Evolutionary conservation across 768 basidiomycete species (phyloP).

Genomic region (Phlebiopsis flavidoalba): DNA sequence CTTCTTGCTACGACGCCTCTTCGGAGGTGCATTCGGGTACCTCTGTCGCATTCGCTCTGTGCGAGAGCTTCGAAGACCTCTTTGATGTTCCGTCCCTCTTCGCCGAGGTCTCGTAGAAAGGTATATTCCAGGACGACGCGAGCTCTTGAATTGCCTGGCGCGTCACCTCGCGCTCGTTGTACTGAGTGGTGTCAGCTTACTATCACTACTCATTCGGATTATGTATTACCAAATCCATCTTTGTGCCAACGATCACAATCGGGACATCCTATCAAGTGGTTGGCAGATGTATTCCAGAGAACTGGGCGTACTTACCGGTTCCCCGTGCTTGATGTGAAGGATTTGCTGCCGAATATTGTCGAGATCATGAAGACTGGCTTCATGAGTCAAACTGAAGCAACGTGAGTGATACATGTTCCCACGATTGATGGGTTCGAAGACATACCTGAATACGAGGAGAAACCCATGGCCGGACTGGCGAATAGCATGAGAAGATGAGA

Average conservation of each 20-base stretch:
- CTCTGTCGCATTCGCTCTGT: slow-evolving; percentile 65
- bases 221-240: slow-evolving; percentile 58
- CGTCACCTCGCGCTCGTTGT: slow-evolving; percentile 75
- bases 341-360: slow-evolving; percentile 80
- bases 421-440: not conserved
- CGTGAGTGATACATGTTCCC: not conserved
- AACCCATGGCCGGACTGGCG: slow-evolving; percentile 67
- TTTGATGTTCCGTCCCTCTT: slow-evolving; percentile 73
- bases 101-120: slow-evolving; percentile 85
- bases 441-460: slow-evolving; percentile 76
- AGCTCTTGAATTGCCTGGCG: slow-evolving; percentile 58
- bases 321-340: slow-evolving; percentile 69
- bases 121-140: slow-evolving; percentile 62
- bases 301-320: slow-evolving; percentile 35
- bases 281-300: not conserved
- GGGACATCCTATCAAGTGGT: slow-evolving; percentile 48
- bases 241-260: slow-evolving; percentile 84
- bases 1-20: slow-evolving; percentile 23
- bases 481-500: not conserved
- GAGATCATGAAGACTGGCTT: slow-evolving; percentile 75
- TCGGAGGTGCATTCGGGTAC: slow-evolving; percentile 41
- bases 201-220: not conserved
- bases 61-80: slow-evolving; percentile 78
- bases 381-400: slow-evolving; percentile 63
- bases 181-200: slow-evolving; percentile 7